These are phyloP conservation scores for Taiwanofungus camphoratus DNA, from an alignment of 1,284 basidiomycete genomes.

Conservation along the genomic window DNA sequence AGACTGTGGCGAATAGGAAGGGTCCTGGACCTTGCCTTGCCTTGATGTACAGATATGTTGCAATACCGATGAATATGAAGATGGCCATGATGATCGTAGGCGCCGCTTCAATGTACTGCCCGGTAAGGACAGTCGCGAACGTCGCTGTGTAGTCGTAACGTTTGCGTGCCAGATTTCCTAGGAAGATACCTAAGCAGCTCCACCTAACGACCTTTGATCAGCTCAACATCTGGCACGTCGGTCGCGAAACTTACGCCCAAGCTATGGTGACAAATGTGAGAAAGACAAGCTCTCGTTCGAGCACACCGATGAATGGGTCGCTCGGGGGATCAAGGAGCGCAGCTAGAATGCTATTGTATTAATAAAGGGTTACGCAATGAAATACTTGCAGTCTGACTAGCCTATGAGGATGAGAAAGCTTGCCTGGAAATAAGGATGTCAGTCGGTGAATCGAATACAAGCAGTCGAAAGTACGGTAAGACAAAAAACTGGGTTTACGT, in stretches of 20 bases:
- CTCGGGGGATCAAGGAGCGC: constrained; percentile 63
- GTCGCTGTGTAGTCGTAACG: constrained; percentile 37
- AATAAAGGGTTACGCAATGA: constrained; percentile 1
- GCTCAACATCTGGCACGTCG: not conserved
- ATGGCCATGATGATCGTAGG: constrained; percentile 57
- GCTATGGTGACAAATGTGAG: constrained; percentile 42
- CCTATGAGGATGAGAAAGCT: constrained; percentile 65
- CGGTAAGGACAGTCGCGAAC: constrained; percentile 35
- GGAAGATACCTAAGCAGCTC: constrained; percentile 59
- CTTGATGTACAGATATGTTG: constrained; percentile 59
- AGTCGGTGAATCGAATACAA: too few species aligned
- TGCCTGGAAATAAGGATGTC: constrained; percentile 38
- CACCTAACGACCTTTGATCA: constrained; percentile 38
- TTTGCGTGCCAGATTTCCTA: constrained; percentile 55
- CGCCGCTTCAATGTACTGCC: constrained; percentile 54
- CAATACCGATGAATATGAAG: constrained; percentile 63
- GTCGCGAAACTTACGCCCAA: constrained; percentile 56
- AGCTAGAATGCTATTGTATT: constrained; percentile 30
- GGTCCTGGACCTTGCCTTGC: constrained; percentile 62
- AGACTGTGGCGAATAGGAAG: constrained; percentile 51
- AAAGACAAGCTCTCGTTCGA: constrained; percentile 67
- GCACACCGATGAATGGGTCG: constrained; percentile 60
- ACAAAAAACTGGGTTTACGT: too few species aligned
- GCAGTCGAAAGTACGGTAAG: too few species aligned
- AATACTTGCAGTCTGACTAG: constrained; percentile 17